These are phyloP conservation scores for Jamesozyma spencerorum DNA, from an alignment of 805 yeast species.

Conservation along the genomic window DNA sequence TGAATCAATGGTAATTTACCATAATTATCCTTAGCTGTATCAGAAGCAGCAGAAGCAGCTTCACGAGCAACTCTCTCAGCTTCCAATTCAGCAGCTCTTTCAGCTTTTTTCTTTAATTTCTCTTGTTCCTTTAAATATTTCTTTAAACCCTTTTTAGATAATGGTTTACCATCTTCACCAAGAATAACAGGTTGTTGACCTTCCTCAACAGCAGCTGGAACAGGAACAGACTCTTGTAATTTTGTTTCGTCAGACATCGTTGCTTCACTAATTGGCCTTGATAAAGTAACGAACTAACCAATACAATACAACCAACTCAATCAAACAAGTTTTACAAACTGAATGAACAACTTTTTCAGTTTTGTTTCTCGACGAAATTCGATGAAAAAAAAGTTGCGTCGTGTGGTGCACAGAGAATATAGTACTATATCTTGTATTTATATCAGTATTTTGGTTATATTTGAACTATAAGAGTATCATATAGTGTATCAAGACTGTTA, in stretches of 20 bases:
- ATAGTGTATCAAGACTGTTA: too few species aligned
- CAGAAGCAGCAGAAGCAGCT: slow-evolving; percentile 63
- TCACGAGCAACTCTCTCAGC: slow-evolving; percentile 74
- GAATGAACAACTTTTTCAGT: too few species aligned
- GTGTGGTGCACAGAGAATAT: too few species aligned
- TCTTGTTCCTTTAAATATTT: slow-evolving; percentile 89
- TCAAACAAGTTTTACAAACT: too few species aligned
- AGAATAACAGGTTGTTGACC: slow-evolving; percentile 24
- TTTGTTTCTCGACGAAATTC: too few species aligned
- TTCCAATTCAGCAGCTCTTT: slow-evolving; percentile 80
- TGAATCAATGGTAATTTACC: slow-evolving; percentile 86
- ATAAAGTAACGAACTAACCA: too few species aligned
- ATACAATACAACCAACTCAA: too few species aligned
- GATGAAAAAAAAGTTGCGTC: too few species aligned
- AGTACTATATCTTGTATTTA: too few species aligned
- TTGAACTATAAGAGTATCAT: too few species aligned
- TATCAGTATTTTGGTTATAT: too few species aligned
- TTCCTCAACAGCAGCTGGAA: slow-evolving; percentile 3
- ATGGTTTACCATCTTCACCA: slow-evolving; percentile 80
- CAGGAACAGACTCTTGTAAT: slow-evolving; percentile 2
- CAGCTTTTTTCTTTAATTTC: slow-evolving; percentile 87
- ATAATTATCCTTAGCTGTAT: slow-evolving; percentile 78
- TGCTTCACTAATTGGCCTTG: too few species aligned
- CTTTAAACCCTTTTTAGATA: slow-evolving; percentile 90
- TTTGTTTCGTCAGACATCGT: slow-evolving; percentile 12